Evolutionary conservation across 306 rosid genomes (phyloP), one percentile per base, ranked within the genome.

Genomic region (Delonix regia): DNA sequence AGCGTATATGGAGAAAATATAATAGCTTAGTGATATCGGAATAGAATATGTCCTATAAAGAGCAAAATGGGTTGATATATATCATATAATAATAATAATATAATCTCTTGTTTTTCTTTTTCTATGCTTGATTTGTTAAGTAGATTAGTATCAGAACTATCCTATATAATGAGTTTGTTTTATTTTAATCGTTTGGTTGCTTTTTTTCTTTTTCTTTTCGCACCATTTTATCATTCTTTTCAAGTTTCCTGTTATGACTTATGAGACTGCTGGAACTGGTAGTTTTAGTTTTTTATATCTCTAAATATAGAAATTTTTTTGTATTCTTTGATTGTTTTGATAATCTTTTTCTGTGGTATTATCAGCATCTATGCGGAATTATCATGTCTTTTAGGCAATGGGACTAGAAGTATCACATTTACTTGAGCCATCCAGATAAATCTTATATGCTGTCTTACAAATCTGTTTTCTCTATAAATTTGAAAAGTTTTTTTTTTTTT

Each of bases 1-100:
- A 22, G 34, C 21, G 8, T 15, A 8, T 74, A 28, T 27, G 22
- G 10, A 7, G 49, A 42, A 74, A 75, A 63, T 34, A 63, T 68
- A 57, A 59, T 62, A 47, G 33, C 64, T 56, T 78, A 67, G 38
- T 73, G 34, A 47, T 78, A 59, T 73, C 61, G 67, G 77, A 78
- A 57, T 39, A 7, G 71, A 73, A 48, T 41, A 59, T 10, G 69
- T 59, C 47, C 75, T 70, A 47, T 47, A 45, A 45, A 44, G 66
- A 73, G 67, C 53, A 34, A 44, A 73, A 65, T 13, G 39, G n/a
- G 44, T 33, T 57, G 71, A 13, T 59, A 28, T 41, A 44, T 62
- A 75, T 75, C 33, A 51, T 34, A 77, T 59, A 18, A 33, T 75
- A 64, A 47, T 47, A 47, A 18, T n/a, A 1, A 41, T 41, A 41